phyloP scores from a whole-genome alignment of 139 green algal genomes.

The Trebouxia sp. region DNA sequence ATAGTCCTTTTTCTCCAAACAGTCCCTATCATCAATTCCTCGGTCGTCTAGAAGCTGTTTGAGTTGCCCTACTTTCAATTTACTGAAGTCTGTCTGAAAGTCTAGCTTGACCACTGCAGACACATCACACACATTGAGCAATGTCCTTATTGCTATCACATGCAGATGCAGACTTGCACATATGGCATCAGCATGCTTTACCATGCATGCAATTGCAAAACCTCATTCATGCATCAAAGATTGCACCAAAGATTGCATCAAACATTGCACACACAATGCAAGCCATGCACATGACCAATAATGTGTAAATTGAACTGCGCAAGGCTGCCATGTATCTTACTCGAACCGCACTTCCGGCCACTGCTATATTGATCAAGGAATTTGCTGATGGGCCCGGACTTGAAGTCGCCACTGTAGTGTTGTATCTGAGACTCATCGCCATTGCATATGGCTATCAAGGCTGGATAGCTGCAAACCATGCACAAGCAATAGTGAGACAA shows the following conservation, averaged over 20 bases:
- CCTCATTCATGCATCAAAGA: not conserved
- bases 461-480: conserved; percentile 38
- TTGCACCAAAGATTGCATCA: too few species aligned
- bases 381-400: conserved; percentile 58
- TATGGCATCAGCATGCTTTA: not conserved
- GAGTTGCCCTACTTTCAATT: conserved; percentile 64
- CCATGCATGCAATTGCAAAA: not conserved
- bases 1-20: conserved; percentile 77
- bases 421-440: conserved; percentile 59
- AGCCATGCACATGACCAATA: too few species aligned
- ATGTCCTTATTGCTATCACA: too few species aligned
- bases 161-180: too few species aligned
- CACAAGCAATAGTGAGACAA: too few species aligned
- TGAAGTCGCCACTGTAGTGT: conserved; percentile 58
- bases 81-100: conserved; percentile 57
- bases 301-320: too few species aligned
- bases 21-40: conserved; percentile 65
- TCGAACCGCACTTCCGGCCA: conserved; percentile 58
- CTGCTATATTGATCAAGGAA: conserved; percentile 65
- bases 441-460: conserved; percentile 74
- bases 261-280: too few species aligned
- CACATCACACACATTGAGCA: not conserved
- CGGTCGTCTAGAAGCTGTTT: conserved; percentile 68
- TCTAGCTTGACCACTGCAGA: conserved; percentile 53
- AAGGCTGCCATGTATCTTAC: not conserved